These are phyloP conservation scores for Chlorella ohadii DNA, from an alignment of 139 green algal genomes.

Conservation along the genomic window DNA sequence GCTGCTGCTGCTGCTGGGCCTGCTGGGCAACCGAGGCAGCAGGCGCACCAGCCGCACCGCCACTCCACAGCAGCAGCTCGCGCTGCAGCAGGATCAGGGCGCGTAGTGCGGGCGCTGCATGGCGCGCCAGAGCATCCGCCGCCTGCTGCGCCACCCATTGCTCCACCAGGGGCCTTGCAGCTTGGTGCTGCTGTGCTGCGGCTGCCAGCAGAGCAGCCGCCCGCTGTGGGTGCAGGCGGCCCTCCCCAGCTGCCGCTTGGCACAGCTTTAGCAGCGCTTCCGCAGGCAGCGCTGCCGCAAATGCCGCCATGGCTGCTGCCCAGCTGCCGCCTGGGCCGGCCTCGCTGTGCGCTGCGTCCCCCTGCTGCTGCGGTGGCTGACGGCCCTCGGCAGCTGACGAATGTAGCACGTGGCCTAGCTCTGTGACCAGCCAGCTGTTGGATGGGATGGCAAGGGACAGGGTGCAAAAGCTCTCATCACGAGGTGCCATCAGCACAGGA, in stretches of 20 bases:
- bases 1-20: background rate
- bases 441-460: too few relatives aligned
- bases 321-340: background rate
- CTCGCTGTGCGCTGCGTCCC: background rate
- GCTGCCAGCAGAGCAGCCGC: background rate
- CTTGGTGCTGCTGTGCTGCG: background rate
- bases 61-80: background rate
- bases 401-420: background rate
- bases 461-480: background rate
- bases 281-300: background rate
- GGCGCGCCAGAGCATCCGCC: constrained; percentile 1
- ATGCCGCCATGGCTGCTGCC: constrained; percentile 20
- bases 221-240: background rate
- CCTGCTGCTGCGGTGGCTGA: background rate
- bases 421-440: constrained; percentile 21
- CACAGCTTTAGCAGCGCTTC: background rate
- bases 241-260: background rate
- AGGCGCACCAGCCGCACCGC: too few relatives aligned
- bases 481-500: too few relatives aligned
- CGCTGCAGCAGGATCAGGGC: constrained; percentile 23
- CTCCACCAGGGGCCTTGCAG: background rate
- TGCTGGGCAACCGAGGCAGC: background rate
- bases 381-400: background rate
- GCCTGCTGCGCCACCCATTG: background rate
- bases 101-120: background rate